A percentile compares a stretch with the other conserved stretches of the same genome.
These are phyloP conservation scores for Rostrohypoxylon terebratum DNA, from an alignment of 495 filamentous ascomycete species.

Conservation along the genomic window DNA sequence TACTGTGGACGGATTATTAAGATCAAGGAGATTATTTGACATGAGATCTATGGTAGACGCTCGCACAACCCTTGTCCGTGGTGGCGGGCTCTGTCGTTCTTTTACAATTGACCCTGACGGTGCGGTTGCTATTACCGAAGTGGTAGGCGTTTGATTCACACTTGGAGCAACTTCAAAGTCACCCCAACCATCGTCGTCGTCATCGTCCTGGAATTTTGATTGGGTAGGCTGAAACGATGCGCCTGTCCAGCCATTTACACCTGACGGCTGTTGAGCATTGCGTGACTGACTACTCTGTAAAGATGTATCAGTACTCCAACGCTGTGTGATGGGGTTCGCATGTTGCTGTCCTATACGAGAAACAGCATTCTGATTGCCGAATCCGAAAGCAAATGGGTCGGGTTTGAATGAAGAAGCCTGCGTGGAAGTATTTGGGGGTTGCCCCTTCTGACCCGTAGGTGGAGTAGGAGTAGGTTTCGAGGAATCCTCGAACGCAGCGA, in stretches of 20 bases:
- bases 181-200: constrained; percentile 77
- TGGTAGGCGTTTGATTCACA: constrained; percentile 7
- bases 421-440: constrained; percentile 23
- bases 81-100: constrained; percentile 20
- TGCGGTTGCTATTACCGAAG: constrained; percentile 11
- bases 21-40: constrained; percentile 57
- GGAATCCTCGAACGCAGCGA: constrained; percentile 73
- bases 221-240: constrained; percentile 19
- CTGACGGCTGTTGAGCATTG: constrained; percentile 37
- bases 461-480: constrained; percentile 43
- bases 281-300: constrained; percentile 14
- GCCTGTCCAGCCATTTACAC: constrained; percentile 30
- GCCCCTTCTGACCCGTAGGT: constrained; percentile 45
- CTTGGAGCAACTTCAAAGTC: constrained; percentile 73
- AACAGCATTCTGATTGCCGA: constrained; percentile 12
- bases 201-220: constrained; percentile 49
- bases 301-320: constrained; percentile 20
- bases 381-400: constrained; percentile 35
- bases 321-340: constrained; percentile 11
- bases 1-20: constrained; percentile 36
- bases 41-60: constrained; percentile 60
- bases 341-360: constrained; percentile 4
- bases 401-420: constrained; percentile 24
- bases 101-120: constrained; percentile 26
- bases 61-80: constrained; percentile 50